phyloP scores from a whole-genome alignment of 2,329 filamentous ascomycete species.

The Diaporthe aspalathi region DNA sequence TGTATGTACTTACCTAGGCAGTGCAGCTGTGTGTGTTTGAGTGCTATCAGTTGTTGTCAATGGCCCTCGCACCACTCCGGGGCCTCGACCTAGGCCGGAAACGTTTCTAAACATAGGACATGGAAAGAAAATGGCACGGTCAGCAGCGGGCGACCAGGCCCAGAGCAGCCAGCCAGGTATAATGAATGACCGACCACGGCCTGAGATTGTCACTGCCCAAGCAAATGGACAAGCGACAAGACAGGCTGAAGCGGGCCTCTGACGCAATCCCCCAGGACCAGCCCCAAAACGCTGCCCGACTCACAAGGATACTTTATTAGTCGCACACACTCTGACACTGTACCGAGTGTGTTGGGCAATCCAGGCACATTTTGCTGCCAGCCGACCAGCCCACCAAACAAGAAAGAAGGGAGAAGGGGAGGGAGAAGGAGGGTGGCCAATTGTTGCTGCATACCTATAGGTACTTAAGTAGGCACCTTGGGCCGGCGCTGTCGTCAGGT shows the following conservation, averaged over 20 bases:
- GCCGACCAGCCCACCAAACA: too few relatives aligned
- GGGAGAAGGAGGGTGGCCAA: too few relatives aligned
- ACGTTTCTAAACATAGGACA: constrained; percentile 31
- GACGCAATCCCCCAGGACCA: constrained; percentile 36
- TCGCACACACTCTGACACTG: too few relatives aligned
- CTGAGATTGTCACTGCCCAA: neutral
- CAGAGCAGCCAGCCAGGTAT: neutral
- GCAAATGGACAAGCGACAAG: neutral
- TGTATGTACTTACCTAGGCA: too few relatives aligned
- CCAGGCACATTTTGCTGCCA: too few relatives aligned
- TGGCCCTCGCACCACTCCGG: neutral
- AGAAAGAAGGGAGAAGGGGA: too few relatives aligned
- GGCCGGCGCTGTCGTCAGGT: too few relatives aligned
- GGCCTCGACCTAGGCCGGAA: constrained; percentile 30
- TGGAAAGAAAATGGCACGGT: constrained; percentile 19
- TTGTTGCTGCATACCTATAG: too few relatives aligned
- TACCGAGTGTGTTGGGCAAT: too few relatives aligned
- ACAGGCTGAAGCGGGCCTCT: constrained; percentile 26
- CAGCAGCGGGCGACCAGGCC: constrained; percentile 6
- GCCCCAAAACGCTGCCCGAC: constrained; percentile 23
- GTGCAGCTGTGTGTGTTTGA: too few relatives aligned
- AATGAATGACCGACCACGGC: constrained; percentile 19
- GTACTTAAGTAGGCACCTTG: too few relatives aligned
- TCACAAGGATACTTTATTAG: too few relatives aligned
- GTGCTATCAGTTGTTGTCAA: neutral